These are phyloP conservation scores for Senna siamea DNA, from an alignment of 306 rosid species.

Conservation along the genomic window DNA sequence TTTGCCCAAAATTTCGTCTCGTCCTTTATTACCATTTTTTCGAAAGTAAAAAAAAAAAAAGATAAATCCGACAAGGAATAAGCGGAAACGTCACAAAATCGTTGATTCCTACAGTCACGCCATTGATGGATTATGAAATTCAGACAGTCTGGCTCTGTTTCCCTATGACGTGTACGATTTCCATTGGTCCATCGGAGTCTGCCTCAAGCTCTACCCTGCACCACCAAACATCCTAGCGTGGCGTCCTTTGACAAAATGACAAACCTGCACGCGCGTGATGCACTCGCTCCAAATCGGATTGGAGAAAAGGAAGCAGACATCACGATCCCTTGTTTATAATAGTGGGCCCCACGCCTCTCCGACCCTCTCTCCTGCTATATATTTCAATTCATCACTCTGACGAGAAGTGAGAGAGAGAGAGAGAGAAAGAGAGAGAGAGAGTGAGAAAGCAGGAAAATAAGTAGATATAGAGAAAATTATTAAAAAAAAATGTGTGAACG, in stretches of 20 bases:
- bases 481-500: constrained; percentile 18
- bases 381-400: neutral
- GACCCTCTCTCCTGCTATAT: neutral
- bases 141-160: neutral
- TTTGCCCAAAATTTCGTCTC: too few species aligned
- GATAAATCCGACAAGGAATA: neutral
- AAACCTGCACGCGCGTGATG: constrained; percentile 34
- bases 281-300: constrained; percentile 36
- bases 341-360: constrained; percentile 47
- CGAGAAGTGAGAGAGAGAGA: neutral
- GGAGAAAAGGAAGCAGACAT: constrained; percentile 33
- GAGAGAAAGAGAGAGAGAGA: neutral
- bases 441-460: neutral
- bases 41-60: neutral
- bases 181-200: neutral
- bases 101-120: neutral
- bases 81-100: constrained; percentile 1
- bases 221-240: neutral
- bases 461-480: neutral
- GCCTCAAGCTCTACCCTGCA: neutral
- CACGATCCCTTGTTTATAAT: constrained; percentile 36
- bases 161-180: neutral
- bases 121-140: constrained; percentile 13
- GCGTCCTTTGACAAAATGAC: neutral
- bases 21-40: too few species aligned